Evolutionary conservation across 106 monocot species (phyloP).

Genomic region (Platanthera guangdongensis): DNA sequence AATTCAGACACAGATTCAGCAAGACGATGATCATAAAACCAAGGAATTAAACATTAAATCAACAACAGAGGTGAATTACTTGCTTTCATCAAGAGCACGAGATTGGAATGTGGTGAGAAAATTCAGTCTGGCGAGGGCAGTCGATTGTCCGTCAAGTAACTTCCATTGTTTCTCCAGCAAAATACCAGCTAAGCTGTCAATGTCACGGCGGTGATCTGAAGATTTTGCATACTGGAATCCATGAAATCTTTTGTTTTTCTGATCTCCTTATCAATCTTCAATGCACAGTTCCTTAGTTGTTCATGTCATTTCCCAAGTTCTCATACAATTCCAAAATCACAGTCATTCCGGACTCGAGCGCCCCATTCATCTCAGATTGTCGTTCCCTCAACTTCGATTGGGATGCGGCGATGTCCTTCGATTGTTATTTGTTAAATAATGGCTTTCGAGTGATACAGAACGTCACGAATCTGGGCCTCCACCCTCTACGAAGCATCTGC

Average conservation of each 20-base stretch:
- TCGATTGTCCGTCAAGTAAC: slow-evolving; percentile 54
- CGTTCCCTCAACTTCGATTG: slow-evolving; percentile 45
- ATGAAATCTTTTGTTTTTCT: slow-evolving; percentile 45
- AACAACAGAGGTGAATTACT: slow-evolving; percentile 8
- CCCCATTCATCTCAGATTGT: slow-evolving; percentile 47
- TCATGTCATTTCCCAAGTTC: slow-evolving; percentile 55
- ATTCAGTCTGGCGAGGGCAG: slow-evolving; percentile 57
- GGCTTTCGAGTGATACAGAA: slow-evolving; percentile 40
- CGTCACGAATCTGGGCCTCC: slow-evolving; percentile 1
- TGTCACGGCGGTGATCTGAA: slow-evolving; percentile 61
- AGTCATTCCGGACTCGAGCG: slow-evolving; percentile 39
- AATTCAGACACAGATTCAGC: background rate
- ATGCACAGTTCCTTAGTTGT: slow-evolving; percentile 44
- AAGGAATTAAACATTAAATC: background rate
- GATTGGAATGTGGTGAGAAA: slow-evolving; percentile 62
- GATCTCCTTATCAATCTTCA: slow-evolving; percentile 47
- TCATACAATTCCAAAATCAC: slow-evolving; percentile 44
- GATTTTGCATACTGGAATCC: slow-evolving; percentile 61
- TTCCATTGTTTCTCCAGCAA: slow-evolving; percentile 67
- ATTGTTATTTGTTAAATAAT: slow-evolving; percentile 40
- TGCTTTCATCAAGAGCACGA: slow-evolving; percentile 78
- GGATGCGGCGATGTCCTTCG: slow-evolving; percentile 41
- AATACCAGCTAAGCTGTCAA: slow-evolving; percentile 29
- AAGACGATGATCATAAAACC: background rate
- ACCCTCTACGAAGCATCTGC: slow-evolving; percentile 38